These are phyloP conservation scores for Eimeria praecox DNA, from an alignment of 169 alveolate species.

Conservation along the genomic window DNA sequence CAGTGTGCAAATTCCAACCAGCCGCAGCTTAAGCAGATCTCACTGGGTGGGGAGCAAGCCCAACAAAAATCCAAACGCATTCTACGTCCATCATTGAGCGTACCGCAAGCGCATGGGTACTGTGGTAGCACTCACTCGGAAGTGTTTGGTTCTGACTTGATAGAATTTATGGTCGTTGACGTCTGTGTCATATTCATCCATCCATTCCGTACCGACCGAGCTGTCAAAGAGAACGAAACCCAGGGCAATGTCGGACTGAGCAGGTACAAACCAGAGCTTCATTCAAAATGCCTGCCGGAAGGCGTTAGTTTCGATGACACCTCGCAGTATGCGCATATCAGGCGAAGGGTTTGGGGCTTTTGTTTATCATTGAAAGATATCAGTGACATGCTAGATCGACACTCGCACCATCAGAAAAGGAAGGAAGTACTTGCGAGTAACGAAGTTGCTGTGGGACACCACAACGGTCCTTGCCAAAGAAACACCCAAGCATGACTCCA, in stretches of 20 bases:
- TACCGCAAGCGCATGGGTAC: not conserved
- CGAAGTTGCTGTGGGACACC: constrained; percentile 82
- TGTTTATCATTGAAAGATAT: not conserved
- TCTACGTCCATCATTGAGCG: not conserved
- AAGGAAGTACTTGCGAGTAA: constrained; percentile 77
- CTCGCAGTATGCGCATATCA: not conserved
- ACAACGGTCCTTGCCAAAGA: constrained; percentile 73
- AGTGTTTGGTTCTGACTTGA: constrained; percentile 68
- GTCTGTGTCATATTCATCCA: constrained; percentile 74
- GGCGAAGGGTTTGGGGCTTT: not conserved
- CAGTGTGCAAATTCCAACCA: not conserved
- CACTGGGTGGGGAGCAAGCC: not conserved
- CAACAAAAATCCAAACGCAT: not conserved
- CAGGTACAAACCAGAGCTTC: constrained; percentile 15
- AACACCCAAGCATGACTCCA: constrained; percentile 80
- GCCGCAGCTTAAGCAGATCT: not conserved
- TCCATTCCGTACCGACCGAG: constrained; percentile 79
- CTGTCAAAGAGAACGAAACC: constrained; percentile 82
- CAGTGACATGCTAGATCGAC: not conserved
- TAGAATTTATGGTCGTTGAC: constrained; percentile 78
- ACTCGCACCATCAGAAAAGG: constrained; percentile 80
- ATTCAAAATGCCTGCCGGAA: not conserved
- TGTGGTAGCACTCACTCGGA: constrained; percentile 50
- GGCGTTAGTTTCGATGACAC: not conserved
- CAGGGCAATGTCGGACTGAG: constrained; percentile 68